Conservation (phyloP, 1,284 basidiomycete genomes). For the Trametes hirsuta region DNA sequence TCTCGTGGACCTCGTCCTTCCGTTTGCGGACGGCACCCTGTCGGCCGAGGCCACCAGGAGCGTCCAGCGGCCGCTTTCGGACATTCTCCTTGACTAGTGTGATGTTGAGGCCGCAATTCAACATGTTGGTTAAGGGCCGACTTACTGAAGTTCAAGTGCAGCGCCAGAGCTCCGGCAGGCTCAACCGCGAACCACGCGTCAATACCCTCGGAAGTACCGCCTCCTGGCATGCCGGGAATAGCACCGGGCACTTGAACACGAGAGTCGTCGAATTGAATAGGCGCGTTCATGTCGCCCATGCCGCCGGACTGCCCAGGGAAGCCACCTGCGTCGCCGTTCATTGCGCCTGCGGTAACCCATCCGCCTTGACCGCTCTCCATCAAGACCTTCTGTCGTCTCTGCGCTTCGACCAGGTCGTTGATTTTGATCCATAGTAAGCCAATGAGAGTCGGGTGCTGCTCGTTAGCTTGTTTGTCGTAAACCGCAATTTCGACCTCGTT, state of each 20-base stretch:
- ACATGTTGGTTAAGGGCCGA: constrained; percentile 21
- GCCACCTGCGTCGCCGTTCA: constrained; percentile 60
- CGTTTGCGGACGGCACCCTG: constrained; percentile 98
- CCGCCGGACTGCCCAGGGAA: constrained; percentile 43
- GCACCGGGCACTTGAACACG: constrained; percentile 33
- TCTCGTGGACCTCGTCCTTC: constrained; percentile 98
- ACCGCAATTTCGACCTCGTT: constrained; percentile 98
- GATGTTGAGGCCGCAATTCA: constrained; percentile 21
- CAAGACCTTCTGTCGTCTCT: constrained; percentile 90
- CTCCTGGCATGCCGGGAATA: constrained; percentile 33
- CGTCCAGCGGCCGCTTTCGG: constrained; percentile 92
- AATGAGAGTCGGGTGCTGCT: constrained; percentile 84
- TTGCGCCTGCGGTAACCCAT: constrained; percentile 92
- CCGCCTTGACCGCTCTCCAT: constrained; percentile 85
- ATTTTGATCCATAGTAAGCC: constrained; percentile 97
- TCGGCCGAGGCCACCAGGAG: constrained; percentile 88
- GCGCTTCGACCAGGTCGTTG: constrained; percentile 93
- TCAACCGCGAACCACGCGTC: constrained; percentile 98
- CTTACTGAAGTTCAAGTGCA: constrained; percentile 90
- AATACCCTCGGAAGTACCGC: constrained; percentile 71
- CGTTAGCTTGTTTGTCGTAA: constrained; percentile 89
- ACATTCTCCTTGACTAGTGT: constrained; percentile 92
- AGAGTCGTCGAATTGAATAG: constrained; percentile 51
- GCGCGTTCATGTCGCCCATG: constrained; percentile 59
- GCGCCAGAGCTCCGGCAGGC: constrained; percentile 91